phyloP scores from a whole-genome alignment of 768 basidiomycete genomes.

The Royoungia palumana region DNA sequence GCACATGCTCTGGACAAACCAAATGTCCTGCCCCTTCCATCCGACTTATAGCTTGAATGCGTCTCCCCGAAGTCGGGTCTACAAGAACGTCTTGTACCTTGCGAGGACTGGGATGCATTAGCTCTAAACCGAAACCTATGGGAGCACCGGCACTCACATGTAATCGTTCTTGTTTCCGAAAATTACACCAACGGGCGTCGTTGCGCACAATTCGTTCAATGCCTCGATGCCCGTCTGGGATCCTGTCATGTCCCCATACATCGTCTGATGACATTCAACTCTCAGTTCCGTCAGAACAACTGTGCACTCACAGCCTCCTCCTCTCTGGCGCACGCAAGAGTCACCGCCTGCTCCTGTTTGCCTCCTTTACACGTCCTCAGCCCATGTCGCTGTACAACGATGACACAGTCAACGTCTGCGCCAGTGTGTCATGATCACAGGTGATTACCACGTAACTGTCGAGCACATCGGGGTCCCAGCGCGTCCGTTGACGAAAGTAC shows the following conservation, averaged over 20 bases:
- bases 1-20: conserved; percentile 16
- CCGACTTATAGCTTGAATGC: conserved; percentile 22
- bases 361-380: conserved; percentile 38
- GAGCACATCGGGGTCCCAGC: conserved; percentile 56
- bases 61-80: conserved; percentile 19
- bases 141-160: conserved; percentile 37
- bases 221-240: conserved; percentile 49
- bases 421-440: not conserved
- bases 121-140: not conserved
- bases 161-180: conserved; percentile 51
- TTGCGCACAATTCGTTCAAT: conserved; percentile 38
- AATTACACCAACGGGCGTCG: conserved; percentile 50
- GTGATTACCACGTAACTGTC: conserved; percentile 50
- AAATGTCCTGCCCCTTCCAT: conserved; percentile 32
- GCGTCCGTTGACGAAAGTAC: conserved; percentile 34
- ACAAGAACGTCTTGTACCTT: conserved; percentile 32
- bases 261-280: conserved; percentile 38
- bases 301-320: conserved; percentile 55
- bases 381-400: conserved; percentile 41
- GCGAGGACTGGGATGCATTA: conserved; percentile 25
- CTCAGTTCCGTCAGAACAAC: not conserved
- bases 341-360: conserved; percentile 35
- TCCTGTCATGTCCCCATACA: conserved; percentile 61
- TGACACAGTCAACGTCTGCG: not conserved
- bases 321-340: conserved; percentile 55